Conservation (phyloP, 2,329 filamentous ascomycete species). For the Polytolypa hystricis region DNA sequence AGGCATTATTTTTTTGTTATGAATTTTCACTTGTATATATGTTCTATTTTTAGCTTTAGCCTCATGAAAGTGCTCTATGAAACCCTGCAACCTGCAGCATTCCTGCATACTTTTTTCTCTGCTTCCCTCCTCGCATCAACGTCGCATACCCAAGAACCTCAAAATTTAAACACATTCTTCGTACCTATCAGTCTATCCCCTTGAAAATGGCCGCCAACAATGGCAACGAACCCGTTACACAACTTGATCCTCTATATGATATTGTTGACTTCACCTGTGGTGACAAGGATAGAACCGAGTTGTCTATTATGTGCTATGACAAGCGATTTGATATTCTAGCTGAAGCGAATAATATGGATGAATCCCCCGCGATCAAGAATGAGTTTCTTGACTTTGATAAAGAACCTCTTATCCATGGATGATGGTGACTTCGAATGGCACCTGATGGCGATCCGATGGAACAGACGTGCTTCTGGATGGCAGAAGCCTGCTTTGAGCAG, state of each 20-base stretch:
- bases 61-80: too few species aligned
- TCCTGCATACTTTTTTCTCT: too few species aligned
- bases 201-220: conserved; percentile 1
- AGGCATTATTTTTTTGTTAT: too few species aligned
- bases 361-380: conserved; percentile 4
- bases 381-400: conserved; percentile 4
- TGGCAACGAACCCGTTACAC: background rate
- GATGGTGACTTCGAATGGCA: conserved; percentile 6
- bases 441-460: conserved; percentile 7
- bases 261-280: conserved; percentile 7
- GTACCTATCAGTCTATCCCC: too few species aligned
- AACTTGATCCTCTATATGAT: conserved; percentile 4
- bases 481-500: conserved; percentile 7
- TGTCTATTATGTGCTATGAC: conserved; percentile 7
- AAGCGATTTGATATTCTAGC: conserved; percentile 8
- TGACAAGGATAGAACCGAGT: conserved; percentile 5
- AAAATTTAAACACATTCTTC: too few species aligned
- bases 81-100: too few species aligned
- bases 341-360: conserved; percentile 6
- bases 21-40: too few species aligned
- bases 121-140: too few species aligned
- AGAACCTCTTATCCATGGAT: conserved; percentile 6
- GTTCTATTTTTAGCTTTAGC: too few species aligned
- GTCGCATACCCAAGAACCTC: too few species aligned
- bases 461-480: conserved; percentile 9